phyloP scores from a whole-genome alignment of 2,329 filamentous ascomycete genomes.

The Aspergillus japonicus region DNA sequence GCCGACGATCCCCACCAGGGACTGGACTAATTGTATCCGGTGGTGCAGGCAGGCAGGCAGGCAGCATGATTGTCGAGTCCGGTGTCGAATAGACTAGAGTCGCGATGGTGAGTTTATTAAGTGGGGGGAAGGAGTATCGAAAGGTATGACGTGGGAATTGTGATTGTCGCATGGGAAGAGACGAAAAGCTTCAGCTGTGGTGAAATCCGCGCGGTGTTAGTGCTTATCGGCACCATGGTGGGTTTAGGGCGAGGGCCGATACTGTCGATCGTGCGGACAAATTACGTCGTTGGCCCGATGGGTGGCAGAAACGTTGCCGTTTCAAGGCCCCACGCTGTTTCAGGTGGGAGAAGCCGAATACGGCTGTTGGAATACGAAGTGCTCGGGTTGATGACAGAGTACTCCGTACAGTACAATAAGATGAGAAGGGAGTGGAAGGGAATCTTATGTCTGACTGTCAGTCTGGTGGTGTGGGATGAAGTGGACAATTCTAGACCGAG shows the following conservation, averaged over 20 bases:
- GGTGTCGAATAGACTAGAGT: too few species aligned
- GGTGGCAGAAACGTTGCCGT: not conserved
- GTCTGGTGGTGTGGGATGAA: too few species aligned
- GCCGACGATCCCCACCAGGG: not conserved
- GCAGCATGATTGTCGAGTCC: not conserved
- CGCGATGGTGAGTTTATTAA: too few species aligned
- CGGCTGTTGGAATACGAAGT: not conserved
- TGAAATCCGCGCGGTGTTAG: not conserved
- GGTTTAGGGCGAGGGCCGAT: not conserved
- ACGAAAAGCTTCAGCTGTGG: too few species aligned
- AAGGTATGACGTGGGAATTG: not conserved
- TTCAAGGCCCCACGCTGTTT: not conserved
- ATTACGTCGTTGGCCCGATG: not conserved
- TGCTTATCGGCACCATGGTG: not conserved
- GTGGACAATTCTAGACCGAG: not conserved
- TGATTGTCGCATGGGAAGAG: not conserved
- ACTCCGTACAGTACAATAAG: too few species aligned
- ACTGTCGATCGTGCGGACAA: not conserved
- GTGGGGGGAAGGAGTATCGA: not conserved
- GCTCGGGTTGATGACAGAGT: not conserved
- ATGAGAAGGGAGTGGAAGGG: too few species aligned
- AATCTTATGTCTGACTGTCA: too few species aligned
- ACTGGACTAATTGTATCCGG: not conserved
- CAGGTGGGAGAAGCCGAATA: not conserved
- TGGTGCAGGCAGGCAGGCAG: not conserved